Evolutionary conservation across 345 rosid genomes (phyloP), one percentile per base, ranked within the genome.

Genomic region (Cardamine resedifolia): DNA sequence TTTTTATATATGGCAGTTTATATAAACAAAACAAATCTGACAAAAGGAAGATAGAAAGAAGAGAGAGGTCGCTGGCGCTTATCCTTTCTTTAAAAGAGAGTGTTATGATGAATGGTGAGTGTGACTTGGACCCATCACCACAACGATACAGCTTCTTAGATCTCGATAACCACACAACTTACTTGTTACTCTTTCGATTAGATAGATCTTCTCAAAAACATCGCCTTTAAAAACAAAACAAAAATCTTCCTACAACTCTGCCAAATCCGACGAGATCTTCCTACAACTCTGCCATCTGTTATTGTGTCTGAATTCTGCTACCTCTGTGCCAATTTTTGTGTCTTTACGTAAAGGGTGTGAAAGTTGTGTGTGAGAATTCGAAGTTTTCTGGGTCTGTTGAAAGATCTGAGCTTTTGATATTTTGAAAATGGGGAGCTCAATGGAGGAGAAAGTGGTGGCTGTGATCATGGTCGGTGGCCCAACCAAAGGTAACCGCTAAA

Each of bases 401-500:
- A 60, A 75, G 87, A 83, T 85, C 88, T 83, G 85, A 1, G 63
- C 34, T 51, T 65, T 50, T 64, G 64, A 38, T 67, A 66, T 39
- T 44, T 66, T 28, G 53, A 70, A 71, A 67, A 88, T 90, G 96
- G 87, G 85, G 48, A 78, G 85, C 78, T 80, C 90, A 5, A 56
- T 76, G 63, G 95, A 84, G 30, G 97, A 85, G 82, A 89, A 81
- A 72, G 90, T 88, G 56, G 92, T 94, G 53, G 98, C 98, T 79
- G 95, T 94, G 64, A 94, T 91, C 83, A 89, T 94, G 97, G 98
- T 94, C 73, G 97, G 97, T 68, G 98, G 98, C 31, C 98, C 98
- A 9, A 94, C 98, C 63, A 94, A 94, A 94, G 97, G 98, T 94
- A 78, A 58, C 41, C 39, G 28, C 68, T 33, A 3, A 50, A 24